A percentile compares a stretch with the other conserved stretches of the same genome.
These are phyloP conservation scores for Penicillium sp. DNA, from an alignment of 2,329 filamentous ascomycete species.

Conservation along the genomic window DNA sequence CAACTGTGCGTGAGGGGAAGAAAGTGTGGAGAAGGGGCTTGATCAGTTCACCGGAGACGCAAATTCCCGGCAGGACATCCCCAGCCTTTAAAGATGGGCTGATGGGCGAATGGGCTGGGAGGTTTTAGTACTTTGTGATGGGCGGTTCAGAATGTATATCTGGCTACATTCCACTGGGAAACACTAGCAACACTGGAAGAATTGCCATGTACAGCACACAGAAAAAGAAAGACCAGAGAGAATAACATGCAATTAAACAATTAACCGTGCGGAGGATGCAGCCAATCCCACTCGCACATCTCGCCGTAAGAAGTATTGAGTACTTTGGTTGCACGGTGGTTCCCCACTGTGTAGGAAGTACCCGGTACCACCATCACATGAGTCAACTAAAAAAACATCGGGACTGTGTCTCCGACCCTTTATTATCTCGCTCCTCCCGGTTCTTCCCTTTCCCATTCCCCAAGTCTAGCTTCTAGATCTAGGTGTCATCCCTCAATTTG, in stretches of 20 bases:
- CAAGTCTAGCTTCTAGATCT: constrained; percentile 8
- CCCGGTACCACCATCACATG: constrained; percentile 25
- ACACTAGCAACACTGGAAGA: not conserved
- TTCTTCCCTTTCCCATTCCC: constrained; percentile 15
- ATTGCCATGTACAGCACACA: not conserved
- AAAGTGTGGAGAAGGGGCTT: constrained; percentile 10
- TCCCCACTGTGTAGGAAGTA: constrained; percentile 15
- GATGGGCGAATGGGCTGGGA: not conserved
- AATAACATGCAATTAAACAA: not conserved
- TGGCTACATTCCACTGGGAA: not conserved
- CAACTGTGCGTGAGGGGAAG: constrained; percentile 35
- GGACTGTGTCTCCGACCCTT: constrained; percentile 25
- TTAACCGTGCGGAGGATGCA: constrained; percentile 8
- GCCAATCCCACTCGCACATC: constrained; percentile 11
- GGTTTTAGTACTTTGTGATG: not conserved
- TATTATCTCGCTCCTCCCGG: constrained; percentile 14
- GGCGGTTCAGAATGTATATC: not conserved
- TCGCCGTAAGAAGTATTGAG: constrained; percentile 11
- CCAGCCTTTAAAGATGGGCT: constrained; percentile 8
- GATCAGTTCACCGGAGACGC: constrained; percentile 25
- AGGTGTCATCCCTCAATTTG: constrained; percentile 8
- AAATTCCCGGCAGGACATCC: constrained; percentile 14
- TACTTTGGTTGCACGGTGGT: constrained; percentile 12
- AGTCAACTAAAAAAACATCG: constrained; percentile 25
- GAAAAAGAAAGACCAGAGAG: not conserved